A percentile compares a stretch with the other conserved stretches of the same genome.
These are phyloP conservation scores for Dryas alaskensis DNA, from an alignment of 306 rosid genomes.

Conservation along the genomic window DNA sequence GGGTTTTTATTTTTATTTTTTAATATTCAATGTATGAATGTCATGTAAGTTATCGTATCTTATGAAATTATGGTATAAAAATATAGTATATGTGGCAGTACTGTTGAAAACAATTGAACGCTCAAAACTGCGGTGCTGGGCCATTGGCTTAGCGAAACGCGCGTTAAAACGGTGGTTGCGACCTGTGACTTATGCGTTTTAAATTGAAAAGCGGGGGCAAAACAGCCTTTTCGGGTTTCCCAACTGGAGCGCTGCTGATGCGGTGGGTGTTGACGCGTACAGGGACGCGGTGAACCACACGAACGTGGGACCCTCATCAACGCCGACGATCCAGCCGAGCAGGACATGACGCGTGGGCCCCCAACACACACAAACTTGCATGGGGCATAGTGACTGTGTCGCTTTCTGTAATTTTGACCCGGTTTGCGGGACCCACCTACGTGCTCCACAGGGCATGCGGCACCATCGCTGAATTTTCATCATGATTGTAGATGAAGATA, in stretches of 20 bases:
- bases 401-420: constrained; percentile 13
- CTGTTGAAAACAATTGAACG: background rate
- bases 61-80: too few species aligned
- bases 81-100: too few species aligned
- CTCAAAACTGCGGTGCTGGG: background rate
- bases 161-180: background rate
- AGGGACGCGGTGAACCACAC: constrained; percentile 47
- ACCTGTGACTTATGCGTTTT: background rate
- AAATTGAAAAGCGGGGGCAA: background rate
- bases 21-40: too few species aligned
- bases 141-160: background rate
- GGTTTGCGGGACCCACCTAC: constrained; percentile 5
- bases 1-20: too few species aligned
- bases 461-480: background rate
- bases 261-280: constrained; percentile 25
- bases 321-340: constrained; percentile 43
- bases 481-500: background rate
- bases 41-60: too few species aligned
- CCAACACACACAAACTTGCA: constrained; percentile 1
- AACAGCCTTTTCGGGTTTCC: background rate
- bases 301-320: constrained; percentile 22
- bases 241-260: background rate
- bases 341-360: constrained; percentile 49
- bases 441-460: background rate
- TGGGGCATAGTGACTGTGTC: constrained; percentile 21